Conservation (phyloP, 2,329 filamentous ascomycete genomes). For the Arthrobotrys sinensis region DNA sequence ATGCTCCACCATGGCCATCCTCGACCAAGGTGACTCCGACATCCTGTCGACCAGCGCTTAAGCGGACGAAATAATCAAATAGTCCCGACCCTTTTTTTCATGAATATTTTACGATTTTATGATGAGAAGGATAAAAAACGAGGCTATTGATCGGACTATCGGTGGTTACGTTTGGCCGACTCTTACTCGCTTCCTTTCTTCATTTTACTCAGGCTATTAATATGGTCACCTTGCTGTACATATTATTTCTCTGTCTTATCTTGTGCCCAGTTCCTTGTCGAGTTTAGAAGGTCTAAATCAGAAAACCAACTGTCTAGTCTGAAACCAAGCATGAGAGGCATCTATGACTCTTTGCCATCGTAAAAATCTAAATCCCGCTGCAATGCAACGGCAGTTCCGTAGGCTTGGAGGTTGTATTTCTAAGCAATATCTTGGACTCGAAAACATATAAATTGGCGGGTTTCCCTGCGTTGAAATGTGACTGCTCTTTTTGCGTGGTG, state of each 20-base stretch:
- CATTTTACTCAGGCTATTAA: constrained; percentile 47
- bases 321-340: constrained; percentile 25
- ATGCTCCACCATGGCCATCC: constrained; percentile 95
- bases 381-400: constrained; percentile 52
- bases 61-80: constrained; percentile 62
- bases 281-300: constrained; percentile 50
- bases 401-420: constrained; percentile 45
- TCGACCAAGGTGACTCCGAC: constrained; percentile 98
- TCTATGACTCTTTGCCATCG: constrained; percentile 46
- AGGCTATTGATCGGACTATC: constrained; percentile 40
- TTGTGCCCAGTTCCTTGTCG: constrained; percentile 32
- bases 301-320: constrained; percentile 47
- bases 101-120: constrained; percentile 38
- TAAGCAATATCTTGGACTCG: constrained; percentile 34
- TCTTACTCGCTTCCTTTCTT: constrained; percentile 5
- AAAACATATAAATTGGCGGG: constrained; percentile 51
- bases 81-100: constrained; percentile 11
- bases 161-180: constrained; percentile 55
- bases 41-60: constrained; percentile 85
- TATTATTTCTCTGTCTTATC: constrained; percentile 51
- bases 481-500: constrained; percentile 60
- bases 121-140: neutral
- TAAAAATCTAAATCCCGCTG: constrained; percentile 23
- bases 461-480: constrained; percentile 43
- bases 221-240: constrained; percentile 54